Base-by-base conservation (phyloP, 179 eudicot species). In the Corrigiola litoralis region DNA sequence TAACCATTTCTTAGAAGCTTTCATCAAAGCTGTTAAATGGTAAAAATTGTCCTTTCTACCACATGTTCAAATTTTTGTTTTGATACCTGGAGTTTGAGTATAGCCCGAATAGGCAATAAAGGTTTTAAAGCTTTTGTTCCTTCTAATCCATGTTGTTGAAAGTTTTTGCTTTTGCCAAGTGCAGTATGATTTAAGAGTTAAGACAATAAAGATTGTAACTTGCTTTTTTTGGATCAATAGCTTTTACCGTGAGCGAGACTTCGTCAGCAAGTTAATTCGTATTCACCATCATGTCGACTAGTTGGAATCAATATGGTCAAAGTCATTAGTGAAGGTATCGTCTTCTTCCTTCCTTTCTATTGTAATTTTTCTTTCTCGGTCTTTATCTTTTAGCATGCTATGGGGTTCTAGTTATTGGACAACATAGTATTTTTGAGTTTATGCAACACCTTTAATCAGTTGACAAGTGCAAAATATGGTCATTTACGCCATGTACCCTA, bases 271-370 rank as follows among this genome's bases (percentile, higher is more conserved):
- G 68, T 75, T 87, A 63, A 44, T 89, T 50, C 90, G 79, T 42
- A 74, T 80, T 65, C 92, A 82, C 27, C 84, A 80, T 68, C 98
- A 92, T 76, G 73, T 76, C 58, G 98, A 90, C 72, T 90, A 84
- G 82, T 72, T 29, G 25, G 13, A 33, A 2, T 24, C 38, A 34
- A 13, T 16, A n/a, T 37, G 40, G 21, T 29, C 46, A n/a, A 18
- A 27, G 29, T 46, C 69, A 16, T 71, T 36, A 45, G 45, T 36
- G 34, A 33, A 54, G 72, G 61, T 57, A 63, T 21, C 29, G 37
- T 65, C 48, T 69, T 25, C 33, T 25, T 27, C 16, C 17, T n/a
- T 18, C 21, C 17, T 25, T 25, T 54, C 8, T 11, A 29, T 28
- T 41, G 29, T 23, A 4, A 20, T 37, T 37, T 49, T 37, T 2